Evolutionary conservation across 495 filamentous ascomycete genomes (phyloP).

Genomic region (Achaetomiella virescens): DNA sequence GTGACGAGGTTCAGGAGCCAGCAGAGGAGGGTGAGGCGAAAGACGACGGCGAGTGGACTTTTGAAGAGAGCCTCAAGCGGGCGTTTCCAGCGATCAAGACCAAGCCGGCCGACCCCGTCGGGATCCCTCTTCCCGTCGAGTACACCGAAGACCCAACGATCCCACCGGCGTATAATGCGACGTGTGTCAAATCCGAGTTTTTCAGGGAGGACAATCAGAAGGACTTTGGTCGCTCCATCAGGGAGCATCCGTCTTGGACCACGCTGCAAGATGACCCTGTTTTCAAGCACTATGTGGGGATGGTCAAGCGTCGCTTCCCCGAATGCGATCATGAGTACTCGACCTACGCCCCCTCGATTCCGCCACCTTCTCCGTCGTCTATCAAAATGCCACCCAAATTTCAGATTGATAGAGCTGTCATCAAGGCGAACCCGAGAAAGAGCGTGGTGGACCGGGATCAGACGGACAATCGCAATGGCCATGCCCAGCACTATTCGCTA

Average conservation of each 20-base stretch:
- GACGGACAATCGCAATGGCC: background rate
- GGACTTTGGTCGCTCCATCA: constrained; percentile 38
- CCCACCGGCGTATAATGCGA: constrained; percentile 39
- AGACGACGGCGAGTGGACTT: constrained; percentile 27
- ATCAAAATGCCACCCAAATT: constrained; percentile 26
- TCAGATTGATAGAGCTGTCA: constrained; percentile 7
- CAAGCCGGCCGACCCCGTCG: constrained; percentile 39
- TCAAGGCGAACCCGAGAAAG: background rate
- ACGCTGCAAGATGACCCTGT: constrained; percentile 41
- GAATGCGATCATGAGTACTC: constrained; percentile 19
- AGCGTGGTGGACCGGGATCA: background rate
- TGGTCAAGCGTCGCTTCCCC: constrained; percentile 24
- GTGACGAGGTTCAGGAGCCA: background rate
- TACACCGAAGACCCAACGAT: constrained; percentile 42
- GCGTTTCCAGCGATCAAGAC: constrained; percentile 32
- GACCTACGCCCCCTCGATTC: constrained; percentile 15
- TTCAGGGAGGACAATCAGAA: constrained; percentile 41
- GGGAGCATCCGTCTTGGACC: constrained; percentile 39
- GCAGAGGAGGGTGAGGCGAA: constrained; percentile 8
- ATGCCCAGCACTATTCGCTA: background rate
- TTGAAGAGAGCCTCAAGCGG: constrained; percentile 34
- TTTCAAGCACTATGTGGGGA: constrained; percentile 32
- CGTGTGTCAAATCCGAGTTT: constrained; percentile 42
- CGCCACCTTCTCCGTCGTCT: constrained; percentile 20
- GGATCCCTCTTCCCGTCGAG: constrained; percentile 34